Conservation (phyloP, 164 flowering plant genomes). For the Paratinospora sagittata region DNA sequence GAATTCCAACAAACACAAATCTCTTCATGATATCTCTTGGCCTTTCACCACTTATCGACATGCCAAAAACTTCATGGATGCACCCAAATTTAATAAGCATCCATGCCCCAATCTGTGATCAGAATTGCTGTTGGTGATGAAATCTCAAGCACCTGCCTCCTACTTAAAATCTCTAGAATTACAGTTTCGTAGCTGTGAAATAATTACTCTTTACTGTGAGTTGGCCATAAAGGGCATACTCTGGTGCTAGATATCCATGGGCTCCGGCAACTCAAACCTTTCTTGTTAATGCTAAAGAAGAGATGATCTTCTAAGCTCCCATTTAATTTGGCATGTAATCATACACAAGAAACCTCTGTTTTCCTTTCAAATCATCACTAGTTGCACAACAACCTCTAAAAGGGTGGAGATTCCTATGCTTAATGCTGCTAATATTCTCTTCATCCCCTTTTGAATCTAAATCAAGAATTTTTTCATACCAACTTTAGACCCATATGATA, state of each 20-base stretch:
- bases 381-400: constrained; percentile 25
- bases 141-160: constrained; percentile 22
- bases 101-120: constrained; percentile 29
- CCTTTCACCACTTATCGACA: background rate
- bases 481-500: too few species aligned
- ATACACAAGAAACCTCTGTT: constrained; percentile 14
- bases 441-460: constrained; percentile 17
- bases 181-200: constrained; percentile 28
- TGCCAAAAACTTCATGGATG: constrained; percentile 14
- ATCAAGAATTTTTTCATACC: too few species aligned
- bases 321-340: constrained; percentile 26
- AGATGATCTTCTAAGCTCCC: constrained; percentile 25
- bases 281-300: background rate
- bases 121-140: constrained; percentile 7
- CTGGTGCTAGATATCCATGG: constrained; percentile 26
- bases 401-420: constrained; percentile 27
- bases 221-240: constrained; percentile 31
- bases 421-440: constrained; percentile 26
- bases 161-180: constrained; percentile 24
- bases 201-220: constrained; percentile 28
- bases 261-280: constrained; percentile 23
- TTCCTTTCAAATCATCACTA: constrained; percentile 7
- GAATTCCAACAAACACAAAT: constrained; percentile 25
- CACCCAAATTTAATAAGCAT: constrained; percentile 16
- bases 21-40: constrained; percentile 23